Conservation (phyloP, 2,329 filamentous ascomycete species). For the Xylaria sp. region DNA sequence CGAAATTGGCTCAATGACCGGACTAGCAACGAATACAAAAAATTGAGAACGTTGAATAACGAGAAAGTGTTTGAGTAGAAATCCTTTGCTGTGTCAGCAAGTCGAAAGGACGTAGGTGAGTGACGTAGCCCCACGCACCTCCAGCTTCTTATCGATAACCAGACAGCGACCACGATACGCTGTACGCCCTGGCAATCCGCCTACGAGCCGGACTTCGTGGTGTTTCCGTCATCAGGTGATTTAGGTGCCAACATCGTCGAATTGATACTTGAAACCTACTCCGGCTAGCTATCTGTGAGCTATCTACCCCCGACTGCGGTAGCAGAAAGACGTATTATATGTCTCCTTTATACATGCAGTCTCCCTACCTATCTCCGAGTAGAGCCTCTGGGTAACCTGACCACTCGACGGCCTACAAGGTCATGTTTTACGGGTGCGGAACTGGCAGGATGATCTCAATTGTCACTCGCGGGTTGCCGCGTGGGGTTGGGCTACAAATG, state of each 20-base stretch:
- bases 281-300: too few relatives aligned
- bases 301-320: too few relatives aligned
- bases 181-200: too few relatives aligned
- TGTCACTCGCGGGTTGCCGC: background rate
- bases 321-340: too few relatives aligned
- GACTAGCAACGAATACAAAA: background rate
- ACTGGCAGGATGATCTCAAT: background rate
- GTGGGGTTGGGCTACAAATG: background rate
- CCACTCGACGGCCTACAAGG: background rate
- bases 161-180: too few relatives aligned
- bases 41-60: slow-evolving; percentile 6
- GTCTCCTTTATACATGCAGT: too few relatives aligned
- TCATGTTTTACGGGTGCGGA: background rate
- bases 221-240: too few relatives aligned
- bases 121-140: background rate
- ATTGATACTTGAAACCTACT: too few relatives aligned
- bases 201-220: too few relatives aligned
- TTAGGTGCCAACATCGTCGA: too few relatives aligned
- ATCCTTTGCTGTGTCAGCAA: slow-evolving; percentile 16
- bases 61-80: background rate
- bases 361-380: too few relatives aligned
- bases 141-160: background rate
- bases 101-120: background rate
- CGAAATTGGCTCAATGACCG: background rate
- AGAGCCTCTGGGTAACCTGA: too few relatives aligned